Conservation (phyloP, 108 stramenopile species). For the Seminavis robusta region DNA sequence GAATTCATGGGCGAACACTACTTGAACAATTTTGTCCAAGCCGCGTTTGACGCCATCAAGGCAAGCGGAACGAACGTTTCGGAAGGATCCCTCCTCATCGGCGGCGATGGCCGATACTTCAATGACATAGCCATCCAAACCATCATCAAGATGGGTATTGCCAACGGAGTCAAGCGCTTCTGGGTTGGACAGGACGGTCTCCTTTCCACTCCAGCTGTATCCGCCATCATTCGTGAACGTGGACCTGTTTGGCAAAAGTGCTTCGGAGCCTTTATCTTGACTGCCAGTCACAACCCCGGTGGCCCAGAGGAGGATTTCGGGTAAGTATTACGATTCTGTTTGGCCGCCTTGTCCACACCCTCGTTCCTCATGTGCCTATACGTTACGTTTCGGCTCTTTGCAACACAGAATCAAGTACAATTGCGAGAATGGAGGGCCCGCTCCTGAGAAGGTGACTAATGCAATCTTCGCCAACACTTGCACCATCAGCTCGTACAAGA, state of each 20-base stretch:
- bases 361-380: not conserved
- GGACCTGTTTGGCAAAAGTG: conserved; percentile 96
- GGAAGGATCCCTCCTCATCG: conserved; percentile 91
- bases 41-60: conserved; percentile 90
- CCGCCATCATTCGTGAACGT: conserved; percentile 93
- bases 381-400: not conserved
- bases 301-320: conserved; percentile 99
- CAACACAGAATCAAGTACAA: conserved; percentile 94
- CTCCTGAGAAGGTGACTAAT: conserved; percentile 91
- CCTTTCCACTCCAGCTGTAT: conserved; percentile 97
- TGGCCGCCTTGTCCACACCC: not conserved
- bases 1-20: conserved; percentile 93
- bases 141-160: conserved; percentile 95
- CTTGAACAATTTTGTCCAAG: conserved; percentile 98
- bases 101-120: conserved; percentile 99
- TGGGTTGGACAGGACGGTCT: conserved; percentile 97
- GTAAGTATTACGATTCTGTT: conserved; percentile 6
- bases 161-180: conserved; percentile 94
- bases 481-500: conserved; percentile 88
- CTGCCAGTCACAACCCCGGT: conserved; percentile 99
- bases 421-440: conserved; percentile 98
- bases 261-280: conserved; percentile 98
- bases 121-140: conserved; percentile 94
- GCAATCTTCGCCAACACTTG: conserved; percentile 89
- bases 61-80: conserved; percentile 82